Evolutionary conservation across 164 flowering plant genomes (phyloP), one percentile per base, ranked within the genome.

Genomic region (Saururus chinensis): DNA sequence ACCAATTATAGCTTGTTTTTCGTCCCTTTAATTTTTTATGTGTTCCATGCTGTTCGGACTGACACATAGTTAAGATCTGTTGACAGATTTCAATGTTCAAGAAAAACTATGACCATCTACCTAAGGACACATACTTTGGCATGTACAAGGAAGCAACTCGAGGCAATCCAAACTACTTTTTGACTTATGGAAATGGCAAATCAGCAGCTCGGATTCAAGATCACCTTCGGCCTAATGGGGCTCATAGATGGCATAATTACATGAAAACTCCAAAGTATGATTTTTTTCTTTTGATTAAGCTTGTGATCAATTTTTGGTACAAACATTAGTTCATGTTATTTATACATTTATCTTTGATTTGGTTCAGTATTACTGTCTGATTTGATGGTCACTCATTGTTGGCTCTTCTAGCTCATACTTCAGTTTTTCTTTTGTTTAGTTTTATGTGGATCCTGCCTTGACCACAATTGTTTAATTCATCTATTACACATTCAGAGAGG

Each of bases 161-260:
- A 72, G 96, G 95, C 13, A 95, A 95, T 75, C 98, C 98, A 60
- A 86, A 91, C 70, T 95, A 86, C 66, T 95, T 95, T 71, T 74
- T 95, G 69, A 91, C 99, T 16, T 95, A 95, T 58, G 99, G 98
- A 69, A 92, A 95, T 80, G 98, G 97, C 59, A 95, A 95, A 77
- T 77, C 98, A 60, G 98, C 95, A 66, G 98, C 99, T 69, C 81
- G 99, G 14, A 61, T 95, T 69, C 88, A 82, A 72, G 97, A 95
- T 71, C 90, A 95, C 76, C 96, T 95, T 56, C 96, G 99, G 41
- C 99, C 99, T 52, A 88, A 93, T 81, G 96, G 97, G 70, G 99
- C 96, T 48, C 96, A 92, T 71, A 80, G 98, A 82, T 89, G 98
- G 98, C 96, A 92, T 75, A 92, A 89, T 71, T 92, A 92, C 71